phyloP scores from a whole-genome alignment of 2,329 filamentous ascomycete species.

The Apiospora marii region DNA sequence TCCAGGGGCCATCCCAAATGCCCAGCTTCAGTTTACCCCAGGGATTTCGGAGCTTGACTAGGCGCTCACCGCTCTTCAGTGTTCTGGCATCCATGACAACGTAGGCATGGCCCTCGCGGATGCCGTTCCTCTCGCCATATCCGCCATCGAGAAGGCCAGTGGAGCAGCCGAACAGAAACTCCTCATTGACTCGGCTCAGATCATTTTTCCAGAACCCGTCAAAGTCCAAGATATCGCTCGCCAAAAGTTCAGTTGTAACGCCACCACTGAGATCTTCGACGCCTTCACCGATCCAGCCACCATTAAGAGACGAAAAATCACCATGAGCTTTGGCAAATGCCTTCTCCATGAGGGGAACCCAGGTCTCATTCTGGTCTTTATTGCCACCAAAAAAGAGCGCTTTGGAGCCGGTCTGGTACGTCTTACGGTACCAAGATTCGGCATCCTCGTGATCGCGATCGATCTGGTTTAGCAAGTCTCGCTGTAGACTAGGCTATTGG shows the following conservation, averaged over 20 bases:
- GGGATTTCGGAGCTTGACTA: slow-evolving; percentile 66
- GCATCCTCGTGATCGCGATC: slow-evolving; percentile 76
- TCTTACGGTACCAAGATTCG: slow-evolving; percentile 74
- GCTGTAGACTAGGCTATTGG: slow-evolving; percentile 68
- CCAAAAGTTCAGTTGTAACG: slow-evolving; percentile 73
- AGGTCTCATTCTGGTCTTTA: slow-evolving; percentile 80
- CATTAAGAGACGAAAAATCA: slow-evolving; percentile 74
- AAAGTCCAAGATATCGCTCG: slow-evolving; percentile 77
- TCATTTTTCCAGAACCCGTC: slow-evolving; percentile 86
- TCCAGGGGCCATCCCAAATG: slow-evolving; percentile 67
- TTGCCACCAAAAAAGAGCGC: slow-evolving; percentile 82
- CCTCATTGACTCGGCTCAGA: slow-evolving; percentile 79
- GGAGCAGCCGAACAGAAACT: slow-evolving; percentile 79
- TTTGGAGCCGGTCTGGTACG: slow-evolving; percentile 77
- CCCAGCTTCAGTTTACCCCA: slow-evolving; percentile 67
- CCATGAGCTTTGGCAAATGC: slow-evolving; percentile 87
- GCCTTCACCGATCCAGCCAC: slow-evolving; percentile 74
- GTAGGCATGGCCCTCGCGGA: slow-evolving; percentile 66
- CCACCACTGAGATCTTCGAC: slow-evolving; percentile 71
- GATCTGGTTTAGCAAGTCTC: slow-evolving; percentile 77
- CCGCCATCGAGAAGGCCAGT: slow-evolving; percentile 70
- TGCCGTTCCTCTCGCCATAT: slow-evolving; percentile 66
- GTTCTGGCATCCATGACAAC: slow-evolving; percentile 66
- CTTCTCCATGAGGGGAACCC: slow-evolving; percentile 82
- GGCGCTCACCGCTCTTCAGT: slow-evolving; percentile 59